phyloP scores from a whole-genome alignment of 2,329 filamentous ascomycete species.

The Magnaporthiopsis incrustans region DNA sequence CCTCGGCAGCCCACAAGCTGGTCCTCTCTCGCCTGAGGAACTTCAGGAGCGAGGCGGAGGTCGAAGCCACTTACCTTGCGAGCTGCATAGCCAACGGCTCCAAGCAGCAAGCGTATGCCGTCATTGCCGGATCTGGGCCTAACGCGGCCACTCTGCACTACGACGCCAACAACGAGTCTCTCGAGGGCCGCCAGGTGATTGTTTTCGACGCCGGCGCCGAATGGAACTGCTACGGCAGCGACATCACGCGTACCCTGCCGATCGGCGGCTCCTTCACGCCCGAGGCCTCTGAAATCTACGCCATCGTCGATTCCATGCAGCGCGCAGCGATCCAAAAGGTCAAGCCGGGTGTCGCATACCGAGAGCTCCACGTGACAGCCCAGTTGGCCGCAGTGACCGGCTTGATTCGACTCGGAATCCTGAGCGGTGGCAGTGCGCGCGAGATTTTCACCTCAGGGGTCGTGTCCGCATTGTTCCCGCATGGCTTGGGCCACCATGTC shows the following conservation, averaged over 20 bases:
- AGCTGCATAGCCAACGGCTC: conserved; percentile 66
- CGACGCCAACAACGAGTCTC: conserved; percentile 64
- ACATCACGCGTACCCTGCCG: conserved; percentile 84
- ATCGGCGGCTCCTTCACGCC: conserved; percentile 56
- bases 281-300: conserved; percentile 67
- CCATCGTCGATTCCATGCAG: conserved; percentile 76
- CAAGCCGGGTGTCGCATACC: conserved; percentile 61
- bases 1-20: conserved; percentile 65
- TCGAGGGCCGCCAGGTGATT: conserved; percentile 63
- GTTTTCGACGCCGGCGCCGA: conserved; percentile 86
- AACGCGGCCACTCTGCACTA: conserved; percentile 88
- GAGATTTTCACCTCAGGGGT: conserved; percentile 46
- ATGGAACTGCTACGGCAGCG: conserved; percentile 76
- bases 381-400: conserved; percentile 65
- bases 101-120: conserved; percentile 72
- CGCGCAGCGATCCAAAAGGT: conserved; percentile 61
- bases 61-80: conserved; percentile 70
- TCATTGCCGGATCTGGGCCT: conserved; percentile 79
- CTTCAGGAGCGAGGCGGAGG: conserved; percentile 70
- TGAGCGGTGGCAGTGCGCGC: conserved; percentile 52
- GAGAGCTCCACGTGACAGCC: conserved; percentile 65
- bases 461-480: conserved; percentile 56
- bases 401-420: conserved; percentile 62
- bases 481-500: conserved; percentile 57
- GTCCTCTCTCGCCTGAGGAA: conserved; percentile 57